Conservation (phyloP, 2,329 filamentous ascomycete genomes). For the Fusarium papillatum region DNA sequence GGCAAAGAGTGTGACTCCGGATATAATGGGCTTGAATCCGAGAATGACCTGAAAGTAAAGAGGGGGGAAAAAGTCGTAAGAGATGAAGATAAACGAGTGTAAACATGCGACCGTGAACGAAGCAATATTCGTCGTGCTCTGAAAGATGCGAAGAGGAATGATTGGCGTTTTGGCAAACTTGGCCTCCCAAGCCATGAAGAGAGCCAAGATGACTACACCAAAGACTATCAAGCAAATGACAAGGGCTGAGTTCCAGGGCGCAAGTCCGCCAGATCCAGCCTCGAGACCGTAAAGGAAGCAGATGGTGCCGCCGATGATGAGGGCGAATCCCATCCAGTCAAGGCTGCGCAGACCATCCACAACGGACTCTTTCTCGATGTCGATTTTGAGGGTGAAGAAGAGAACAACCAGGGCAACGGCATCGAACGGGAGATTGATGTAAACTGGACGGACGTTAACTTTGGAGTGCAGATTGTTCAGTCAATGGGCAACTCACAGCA, state of each 20-base stretch:
- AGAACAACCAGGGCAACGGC: slow-evolving; percentile 61
- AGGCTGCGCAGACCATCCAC: slow-evolving; percentile 72
- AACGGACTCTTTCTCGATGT: slow-evolving; percentile 76
- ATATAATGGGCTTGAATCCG: slow-evolving; percentile 75
- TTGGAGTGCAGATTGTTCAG: neutral
- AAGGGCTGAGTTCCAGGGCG: slow-evolving; percentile 80
- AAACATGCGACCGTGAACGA: slow-evolving; percentile 76
- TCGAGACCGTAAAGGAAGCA: slow-evolving; percentile 91
- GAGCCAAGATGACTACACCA: slow-evolving; percentile 69
- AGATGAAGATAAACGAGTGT: slow-evolving; percentile 83
- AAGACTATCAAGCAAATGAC: slow-evolving; percentile 85
- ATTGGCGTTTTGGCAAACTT: slow-evolving; percentile 81
- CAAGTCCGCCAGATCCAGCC: slow-evolving; percentile 78
- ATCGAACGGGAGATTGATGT: slow-evolving; percentile 69
- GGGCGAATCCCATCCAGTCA: slow-evolving; percentile 67
- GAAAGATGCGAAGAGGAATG: slow-evolving; percentile 81
- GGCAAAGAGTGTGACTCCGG: slow-evolving; percentile 82
- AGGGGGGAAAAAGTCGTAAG: slow-evolving; percentile 82
- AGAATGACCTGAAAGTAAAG: slow-evolving; percentile 87
- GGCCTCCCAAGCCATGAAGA: slow-evolving; percentile 82
- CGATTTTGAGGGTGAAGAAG: slow-evolving; percentile 74
- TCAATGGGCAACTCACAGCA: slow-evolving; percentile 55
- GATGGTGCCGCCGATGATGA: slow-evolving; percentile 83
- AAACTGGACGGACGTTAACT: slow-evolving; percentile 49
- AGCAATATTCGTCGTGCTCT: slow-evolving; percentile 73